A percentile compares a stretch with the other conserved stretches of the same genome.
phyloP scores from a whole-genome alignment of 2,329 filamentous ascomycete species.

The Colletotrichum agaves region DNA sequence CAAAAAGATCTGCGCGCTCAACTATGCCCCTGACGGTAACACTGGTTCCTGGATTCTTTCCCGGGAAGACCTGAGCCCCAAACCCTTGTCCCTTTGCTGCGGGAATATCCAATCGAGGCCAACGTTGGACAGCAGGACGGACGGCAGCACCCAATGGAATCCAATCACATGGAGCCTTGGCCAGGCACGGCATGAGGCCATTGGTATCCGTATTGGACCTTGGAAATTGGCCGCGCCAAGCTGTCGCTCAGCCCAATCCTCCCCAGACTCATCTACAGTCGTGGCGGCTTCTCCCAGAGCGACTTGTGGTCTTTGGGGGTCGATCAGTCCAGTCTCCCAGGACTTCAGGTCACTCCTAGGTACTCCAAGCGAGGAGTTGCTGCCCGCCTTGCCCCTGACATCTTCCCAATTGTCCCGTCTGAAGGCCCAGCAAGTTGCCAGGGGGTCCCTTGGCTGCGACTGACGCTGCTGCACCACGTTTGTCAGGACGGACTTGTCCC shows the following conservation, averaged over 20 bases:
- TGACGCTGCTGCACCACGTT: slow-evolving; percentile 13
- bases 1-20: slow-evolving; percentile 21
- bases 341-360: slow-evolving; percentile 5
- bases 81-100: slow-evolving; percentile 8
- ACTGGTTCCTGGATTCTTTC: slow-evolving; percentile 33
- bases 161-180: slow-evolving; percentile 4
- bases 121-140: slow-evolving; percentile 5
- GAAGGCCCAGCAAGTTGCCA: slow-evolving; percentile 11
- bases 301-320: no score
- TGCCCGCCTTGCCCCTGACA: slow-evolving; percentile 2
- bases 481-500: slow-evolving; percentile 19
- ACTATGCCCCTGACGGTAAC: slow-evolving; percentile 36
- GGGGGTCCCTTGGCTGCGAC: slow-evolving; percentile 20
- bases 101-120: slow-evolving; percentile 23
- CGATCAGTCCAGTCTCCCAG: neutral
- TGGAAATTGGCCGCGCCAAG: slow-evolving; percentile 22
- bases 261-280: slow-evolving; percentile 21
- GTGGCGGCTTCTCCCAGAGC: neutral
- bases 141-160: slow-evolving; percentile 5
- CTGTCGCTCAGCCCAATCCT: slow-evolving; percentile 10
- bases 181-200: slow-evolving; percentile 29
- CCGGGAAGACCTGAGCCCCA: slow-evolving; percentile 11
- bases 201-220: neutral
- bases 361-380: slow-evolving; percentile 10
- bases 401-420: slow-evolving; percentile 11